Evolutionary conservation across 2,329 filamentous ascomycete genomes (phyloP), one percentile per base, ranked within the genome.

Genomic region (Penicillium carneum): DNA sequence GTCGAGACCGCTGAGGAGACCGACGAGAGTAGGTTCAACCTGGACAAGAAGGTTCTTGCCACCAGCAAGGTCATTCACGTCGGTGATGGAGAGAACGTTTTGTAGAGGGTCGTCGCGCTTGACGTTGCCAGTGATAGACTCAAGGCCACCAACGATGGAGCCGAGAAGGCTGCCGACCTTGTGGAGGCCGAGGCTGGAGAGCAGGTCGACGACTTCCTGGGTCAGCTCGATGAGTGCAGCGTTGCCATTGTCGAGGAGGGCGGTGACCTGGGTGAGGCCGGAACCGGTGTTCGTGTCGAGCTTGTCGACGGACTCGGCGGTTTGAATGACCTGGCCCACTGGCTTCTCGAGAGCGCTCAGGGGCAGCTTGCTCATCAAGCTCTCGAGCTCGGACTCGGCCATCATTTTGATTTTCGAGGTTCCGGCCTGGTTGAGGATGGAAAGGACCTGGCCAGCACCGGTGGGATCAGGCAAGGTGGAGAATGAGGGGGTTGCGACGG

Each of bases 361-460:
- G 41, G 63, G 61, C 33, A 70, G 55, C 31, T 63, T 59, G 26
- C 54, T 53, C 45, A 73, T 48, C n/a, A 65, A 46, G 36, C 54
- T 49, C n/a, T 69, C 59, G 16, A 69, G 57, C 51, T 69, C 63
- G n/a, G 71, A 64, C 45, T 66, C 62, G n/a, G 72, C 62, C 16
- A 66, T 47, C 26, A 72, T 60, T 18, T 65, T 50, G 23, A 56
- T 57, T 64, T 63, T 20, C 16, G 48, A 55, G 50, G 58, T 55
- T 52, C 46, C 59, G 38, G 42, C 59, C 62, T 62, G 59, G 61
- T 64, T 64, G 39, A 69, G 39, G 41, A 67, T 63, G 36, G 43
- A 60, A 50, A 63, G 53, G 47, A 65, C 53, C 29, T 57, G 47
- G 16, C 49, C 52, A 14, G 31, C 59, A 36, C 36, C 36, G 45